Evolutionary conservation across 2,329 filamentous ascomycete species (phyloP).

Genomic region (Parastagonospora avenae): DNA sequence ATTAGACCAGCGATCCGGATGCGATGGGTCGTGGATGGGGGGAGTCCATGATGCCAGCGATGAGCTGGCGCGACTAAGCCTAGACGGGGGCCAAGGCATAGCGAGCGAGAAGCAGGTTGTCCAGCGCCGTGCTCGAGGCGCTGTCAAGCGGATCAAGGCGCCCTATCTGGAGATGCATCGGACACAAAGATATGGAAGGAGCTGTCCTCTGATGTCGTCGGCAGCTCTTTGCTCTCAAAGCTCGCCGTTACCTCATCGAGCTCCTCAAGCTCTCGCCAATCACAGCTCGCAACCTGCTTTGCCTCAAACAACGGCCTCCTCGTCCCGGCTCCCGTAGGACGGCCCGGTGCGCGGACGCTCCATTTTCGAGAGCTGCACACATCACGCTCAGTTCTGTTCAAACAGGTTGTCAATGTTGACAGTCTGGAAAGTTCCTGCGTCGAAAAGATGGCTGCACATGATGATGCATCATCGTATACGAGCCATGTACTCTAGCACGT

Average conservation of each 20-base stretch:
- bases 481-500: not conserved
- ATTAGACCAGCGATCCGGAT: no score
- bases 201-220: no score
- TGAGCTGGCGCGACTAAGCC: no score
- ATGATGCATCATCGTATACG: not conserved
- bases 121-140: no score
- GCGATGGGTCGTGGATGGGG: no score
- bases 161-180: not conserved
- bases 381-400: no score
- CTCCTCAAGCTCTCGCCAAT: not conserved
- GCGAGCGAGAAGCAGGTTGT: no score
- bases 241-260: not conserved
- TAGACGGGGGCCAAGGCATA: no score
- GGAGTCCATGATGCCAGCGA: no score
- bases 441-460: not conserved
- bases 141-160: not conserved
- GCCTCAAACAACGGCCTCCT: not conserved
- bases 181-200: not conserved
- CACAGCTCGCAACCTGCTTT: not conserved
- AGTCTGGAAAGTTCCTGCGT: not conserved
- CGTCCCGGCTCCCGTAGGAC: not conserved
- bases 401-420: no score
- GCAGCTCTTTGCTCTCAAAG: not conserved
- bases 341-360: conserved; percentile 5
- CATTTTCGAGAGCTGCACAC: not conserved